These are phyloP conservation scores for Psidium friedrichsthalianum DNA, from an alignment of 345 rosid species.

Conservation along the genomic window DNA sequence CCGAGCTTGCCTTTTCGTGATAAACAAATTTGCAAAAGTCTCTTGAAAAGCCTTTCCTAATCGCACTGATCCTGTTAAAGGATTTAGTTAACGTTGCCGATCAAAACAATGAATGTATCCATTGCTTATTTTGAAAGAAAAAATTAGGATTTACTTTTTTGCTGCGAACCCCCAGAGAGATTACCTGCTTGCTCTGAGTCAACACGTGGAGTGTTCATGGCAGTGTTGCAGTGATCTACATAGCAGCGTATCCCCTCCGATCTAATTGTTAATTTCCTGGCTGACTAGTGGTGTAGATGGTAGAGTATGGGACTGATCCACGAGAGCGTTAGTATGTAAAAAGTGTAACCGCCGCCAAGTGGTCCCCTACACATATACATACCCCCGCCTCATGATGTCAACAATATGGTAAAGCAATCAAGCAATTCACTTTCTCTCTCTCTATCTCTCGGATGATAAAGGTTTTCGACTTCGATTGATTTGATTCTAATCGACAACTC, in stretches of 20 bases:
- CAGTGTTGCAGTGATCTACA: background rate
- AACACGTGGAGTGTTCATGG: background rate
- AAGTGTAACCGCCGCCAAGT: background rate
- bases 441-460: background rate
- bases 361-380: background rate
- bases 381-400: background rate
- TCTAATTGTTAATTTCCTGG: background rate
- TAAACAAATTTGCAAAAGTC: background rate
- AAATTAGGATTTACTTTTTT: background rate
- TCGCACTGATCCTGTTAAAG: background rate
- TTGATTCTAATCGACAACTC: background rate
- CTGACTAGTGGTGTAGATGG: background rate
- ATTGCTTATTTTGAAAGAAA: background rate
- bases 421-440: conserved; percentile 27
- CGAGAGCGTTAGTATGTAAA: background rate
- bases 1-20: background rate
- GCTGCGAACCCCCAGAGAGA: background rate
- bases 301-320: background rate
- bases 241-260: background rate
- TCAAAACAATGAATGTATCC: background rate
- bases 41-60: background rate
- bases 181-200: background rate
- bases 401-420: conserved; percentile 55
- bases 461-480: background rate
- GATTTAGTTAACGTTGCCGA: background rate